These are phyloP conservation scores for Fusarium sp. DNA, from an alignment of 2,329 filamentous ascomycete genomes.

Conservation along the genomic window DNA sequence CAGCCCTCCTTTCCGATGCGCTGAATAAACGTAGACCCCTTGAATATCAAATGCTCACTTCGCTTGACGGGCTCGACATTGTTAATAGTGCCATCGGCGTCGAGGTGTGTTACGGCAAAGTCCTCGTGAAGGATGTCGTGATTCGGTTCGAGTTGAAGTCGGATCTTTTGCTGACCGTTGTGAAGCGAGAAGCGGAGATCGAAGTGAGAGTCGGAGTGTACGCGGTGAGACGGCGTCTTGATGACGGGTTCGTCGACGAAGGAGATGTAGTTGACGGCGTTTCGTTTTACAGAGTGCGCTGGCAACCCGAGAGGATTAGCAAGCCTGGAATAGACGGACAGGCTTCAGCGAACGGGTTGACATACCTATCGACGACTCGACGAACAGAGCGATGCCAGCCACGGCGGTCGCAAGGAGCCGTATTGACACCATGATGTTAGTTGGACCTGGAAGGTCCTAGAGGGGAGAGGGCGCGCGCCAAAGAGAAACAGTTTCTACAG, in stretches of 20 bases:
- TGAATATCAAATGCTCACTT: conserved; percentile 85
- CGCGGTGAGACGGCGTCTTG: conserved; percentile 82
- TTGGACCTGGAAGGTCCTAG: conserved; percentile 41
- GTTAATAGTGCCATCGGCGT: conserved; percentile 77
- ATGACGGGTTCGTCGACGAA: conserved; percentile 83
- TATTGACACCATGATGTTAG: conserved; percentile 53
- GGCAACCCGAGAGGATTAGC: conserved; percentile 42
- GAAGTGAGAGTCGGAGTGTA: conserved; percentile 87
- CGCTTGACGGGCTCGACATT: conserved; percentile 80
- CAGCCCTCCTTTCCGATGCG: conserved; percentile 74
- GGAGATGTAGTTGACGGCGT: conserved; percentile 82
- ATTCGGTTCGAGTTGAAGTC: conserved; percentile 89
- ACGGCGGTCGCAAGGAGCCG: conserved; percentile 52
- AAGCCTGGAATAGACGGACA: neutral
- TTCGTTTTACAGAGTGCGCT: conserved; percentile 82
- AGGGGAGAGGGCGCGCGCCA: conserved; percentile 34
- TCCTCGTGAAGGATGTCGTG: conserved; percentile 88
- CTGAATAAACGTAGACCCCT: conserved; percentile 82
- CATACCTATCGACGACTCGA: conserved; percentile 54
- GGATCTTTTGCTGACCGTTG: conserved; percentile 77
- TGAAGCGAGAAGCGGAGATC: conserved; percentile 87
- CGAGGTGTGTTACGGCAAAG: conserved; percentile 81
- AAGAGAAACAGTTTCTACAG: conserved; percentile 24
- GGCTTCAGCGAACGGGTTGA: neutral
- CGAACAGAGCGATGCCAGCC: conserved; percentile 50